Percentiles rank a stretch among this genome's conserved stretches.
phyloP scores from a whole-genome alignment of 2,329 filamentous ascomycete genomes.

The Colletotrichum sp. region DNA sequence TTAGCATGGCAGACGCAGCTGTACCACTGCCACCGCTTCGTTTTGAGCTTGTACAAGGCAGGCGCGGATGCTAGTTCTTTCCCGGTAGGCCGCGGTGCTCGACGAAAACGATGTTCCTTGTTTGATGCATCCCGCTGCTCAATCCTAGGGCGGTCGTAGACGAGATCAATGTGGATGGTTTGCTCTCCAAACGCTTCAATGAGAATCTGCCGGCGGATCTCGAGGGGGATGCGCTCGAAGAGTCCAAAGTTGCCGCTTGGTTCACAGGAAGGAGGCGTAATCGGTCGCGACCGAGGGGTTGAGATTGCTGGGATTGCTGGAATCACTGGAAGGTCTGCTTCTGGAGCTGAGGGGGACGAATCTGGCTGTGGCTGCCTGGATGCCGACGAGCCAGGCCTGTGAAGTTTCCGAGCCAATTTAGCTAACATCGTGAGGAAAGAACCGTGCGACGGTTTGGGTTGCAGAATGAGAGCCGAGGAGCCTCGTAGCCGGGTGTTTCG shows the following conservation, averaged over 20 bases:
- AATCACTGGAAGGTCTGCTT: background rate
- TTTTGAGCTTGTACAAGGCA: background rate
- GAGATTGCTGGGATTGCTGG: background rate
- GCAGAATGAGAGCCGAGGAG: background rate
- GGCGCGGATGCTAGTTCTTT: background rate
- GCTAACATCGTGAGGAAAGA: background rate
- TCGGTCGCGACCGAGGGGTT: background rate
- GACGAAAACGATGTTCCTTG: background rate
- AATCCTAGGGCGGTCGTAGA: slow-evolving; percentile 3
- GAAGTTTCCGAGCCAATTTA: background rate
- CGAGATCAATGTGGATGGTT: slow-evolving; percentile 29
- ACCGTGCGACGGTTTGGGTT: background rate
- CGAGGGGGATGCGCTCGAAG: slow-evolving; percentile 30
- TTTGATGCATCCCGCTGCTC: slow-evolving; percentile 1
- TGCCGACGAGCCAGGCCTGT: background rate
- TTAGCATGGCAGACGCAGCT: slow-evolving; percentile 6
- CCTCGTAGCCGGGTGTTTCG: background rate
- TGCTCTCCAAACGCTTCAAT: slow-evolving; percentile 26
- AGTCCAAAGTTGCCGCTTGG: background rate
- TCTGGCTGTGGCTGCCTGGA: background rate
- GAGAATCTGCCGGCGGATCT: slow-evolving; percentile 37
- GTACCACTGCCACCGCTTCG: slow-evolving; percentile 4
- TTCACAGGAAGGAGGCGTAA: background rate
- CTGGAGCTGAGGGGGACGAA: background rate
- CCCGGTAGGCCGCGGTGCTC: background rate